These are phyloP conservation scores for Sutorius australiensis DNA, from an alignment of 768 basidiomycete species.

Conservation along the genomic window DNA sequence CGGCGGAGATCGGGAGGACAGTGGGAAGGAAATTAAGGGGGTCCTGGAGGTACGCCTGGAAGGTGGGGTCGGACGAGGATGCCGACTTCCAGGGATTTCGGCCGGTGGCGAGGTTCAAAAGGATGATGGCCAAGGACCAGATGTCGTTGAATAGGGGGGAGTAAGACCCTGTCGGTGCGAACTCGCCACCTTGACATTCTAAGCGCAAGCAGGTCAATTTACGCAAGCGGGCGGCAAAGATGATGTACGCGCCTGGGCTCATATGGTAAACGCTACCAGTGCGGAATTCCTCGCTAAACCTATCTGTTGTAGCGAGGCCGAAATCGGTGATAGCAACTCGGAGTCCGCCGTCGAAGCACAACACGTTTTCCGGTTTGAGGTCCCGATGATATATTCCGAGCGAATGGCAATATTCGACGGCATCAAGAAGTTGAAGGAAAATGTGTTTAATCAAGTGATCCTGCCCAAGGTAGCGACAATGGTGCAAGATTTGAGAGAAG, in stretches of 20 bases:
- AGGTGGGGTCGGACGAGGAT: conserved; percentile 76
- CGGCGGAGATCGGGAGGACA: conserved; percentile 75
- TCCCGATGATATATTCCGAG: conserved; percentile 95
- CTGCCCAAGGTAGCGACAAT: conserved; percentile 75
- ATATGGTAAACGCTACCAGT: conserved; percentile 99
- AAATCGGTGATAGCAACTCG: conserved; percentile 91
- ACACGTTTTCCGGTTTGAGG: conserved; percentile 93
- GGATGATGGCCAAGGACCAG: conserved; percentile 95
- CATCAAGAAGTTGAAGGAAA: conserved; percentile 91
- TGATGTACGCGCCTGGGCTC: conserved; percentile 70
- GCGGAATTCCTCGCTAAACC: conserved; percentile 80
- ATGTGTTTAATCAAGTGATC: conserved; percentile 82
- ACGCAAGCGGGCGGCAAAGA: conserved; percentile 4
- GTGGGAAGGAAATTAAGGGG: conserved; percentile 77
- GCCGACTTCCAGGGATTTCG: conserved; percentile 97
- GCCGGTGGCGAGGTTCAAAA: conserved; percentile 92
- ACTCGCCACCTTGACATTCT: conserved; percentile 84
- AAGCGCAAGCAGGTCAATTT: conserved; percentile 22
- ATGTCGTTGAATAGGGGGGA: conserved; percentile 88
- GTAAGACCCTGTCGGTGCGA: conserved; percentile 64
- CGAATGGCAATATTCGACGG: conserved; percentile 89
- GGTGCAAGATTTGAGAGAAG: conserved; percentile 82
- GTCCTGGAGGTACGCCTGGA: conserved; percentile 79
- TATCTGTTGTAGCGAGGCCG: conserved; percentile 88
- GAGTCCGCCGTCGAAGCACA: conserved; percentile 77